A percentile compares a stretch with the other conserved stretches of the same genome.
Conservation (phyloP, 2,329 filamentous ascomycete species). For the Aspergillus fructus region DNA sequence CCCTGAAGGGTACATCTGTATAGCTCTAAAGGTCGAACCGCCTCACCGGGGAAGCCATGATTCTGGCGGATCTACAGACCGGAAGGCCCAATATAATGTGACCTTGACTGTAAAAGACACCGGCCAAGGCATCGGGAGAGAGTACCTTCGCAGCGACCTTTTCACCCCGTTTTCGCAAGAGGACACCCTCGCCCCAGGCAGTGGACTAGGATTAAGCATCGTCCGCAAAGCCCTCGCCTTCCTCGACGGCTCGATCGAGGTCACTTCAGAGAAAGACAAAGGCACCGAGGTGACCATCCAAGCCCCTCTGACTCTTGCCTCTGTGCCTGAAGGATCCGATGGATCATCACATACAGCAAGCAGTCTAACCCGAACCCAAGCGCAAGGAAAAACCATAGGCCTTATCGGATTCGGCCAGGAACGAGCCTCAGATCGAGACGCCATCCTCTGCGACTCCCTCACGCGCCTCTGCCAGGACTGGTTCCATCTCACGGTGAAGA, state of each 20-base stretch:
- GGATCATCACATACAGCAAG: no score
- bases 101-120: constrained; percentile 22
- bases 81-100: no score
- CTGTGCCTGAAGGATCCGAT: no score
- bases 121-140: constrained; percentile 29
- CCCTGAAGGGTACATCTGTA: constrained; percentile 4
- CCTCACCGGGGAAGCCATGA: no score
- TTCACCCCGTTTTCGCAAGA: constrained; percentile 64
- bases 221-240: background rate
- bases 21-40: no score
- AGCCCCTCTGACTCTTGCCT: no score
- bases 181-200: background rate
- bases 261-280: constrained; percentile 21
- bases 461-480: constrained; percentile 20
- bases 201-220: background rate
- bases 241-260: constrained; percentile 21
- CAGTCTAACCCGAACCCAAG: background rate
- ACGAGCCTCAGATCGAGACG: background rate
- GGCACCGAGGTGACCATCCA: constrained; percentile 18
- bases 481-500: background rate
- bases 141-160: constrained; percentile 25
- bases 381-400: background rate
- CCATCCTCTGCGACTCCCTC: constrained; percentile 17
- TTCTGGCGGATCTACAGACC: no score
- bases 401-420: background rate